These are phyloP conservation scores for Paradendryphiella salina DNA, from an alignment of 2,329 filamentous ascomycete genomes.

Conservation along the genomic window DNA sequence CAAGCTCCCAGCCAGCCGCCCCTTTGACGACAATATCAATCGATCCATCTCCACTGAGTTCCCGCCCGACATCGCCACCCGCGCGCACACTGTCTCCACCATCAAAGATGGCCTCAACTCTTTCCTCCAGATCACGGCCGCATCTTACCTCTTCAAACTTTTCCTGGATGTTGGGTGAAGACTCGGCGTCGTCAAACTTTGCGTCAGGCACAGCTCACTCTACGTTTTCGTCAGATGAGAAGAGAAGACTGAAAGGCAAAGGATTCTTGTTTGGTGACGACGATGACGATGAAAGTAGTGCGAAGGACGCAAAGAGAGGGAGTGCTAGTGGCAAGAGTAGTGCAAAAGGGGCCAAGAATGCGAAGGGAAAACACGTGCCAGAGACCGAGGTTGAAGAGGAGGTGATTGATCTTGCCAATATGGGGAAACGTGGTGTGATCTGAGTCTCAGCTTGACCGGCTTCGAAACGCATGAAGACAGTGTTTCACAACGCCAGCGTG, in stretches of 20 bases:
- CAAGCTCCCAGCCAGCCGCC: slow-evolving; percentile 9
- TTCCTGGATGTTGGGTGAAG: slow-evolving; percentile 70
- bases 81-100: slow-evolving; percentile 9
- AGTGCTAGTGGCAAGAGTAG: slow-evolving; percentile 25
- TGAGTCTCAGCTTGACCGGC: slow-evolving; percentile 5
- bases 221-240: slow-evolving; percentile 43
- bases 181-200: slow-evolving; percentile 41
- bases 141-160: slow-evolving; percentile 74
- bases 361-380: slow-evolving; percentile 28
- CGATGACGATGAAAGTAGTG: slow-evolving; percentile 37
- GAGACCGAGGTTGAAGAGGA: slow-evolving; percentile 42
- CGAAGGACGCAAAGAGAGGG: slow-evolving; percentile 27
- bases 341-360: slow-evolving; percentile 20
- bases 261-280: slow-evolving; percentile 50
- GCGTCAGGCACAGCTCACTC: slow-evolving; percentile 41
- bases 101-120: slow-evolving; percentile 29
- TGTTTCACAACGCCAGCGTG: background rate
- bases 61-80: slow-evolving; percentile 26
- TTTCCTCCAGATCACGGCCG: slow-evolving; percentile 58
- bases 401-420: slow-evolving; percentile 44
- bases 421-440: slow-evolving; percentile 38
- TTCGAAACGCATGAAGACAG: background rate
- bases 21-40: slow-evolving; percentile 3
- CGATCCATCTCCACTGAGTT: slow-evolving; percentile 12
- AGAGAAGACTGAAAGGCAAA: slow-evolving; percentile 43